These are phyloP conservation scores for Mariannaea elegans DNA, from an alignment of 2,329 filamentous ascomycete species.

Conservation along the genomic window DNA sequence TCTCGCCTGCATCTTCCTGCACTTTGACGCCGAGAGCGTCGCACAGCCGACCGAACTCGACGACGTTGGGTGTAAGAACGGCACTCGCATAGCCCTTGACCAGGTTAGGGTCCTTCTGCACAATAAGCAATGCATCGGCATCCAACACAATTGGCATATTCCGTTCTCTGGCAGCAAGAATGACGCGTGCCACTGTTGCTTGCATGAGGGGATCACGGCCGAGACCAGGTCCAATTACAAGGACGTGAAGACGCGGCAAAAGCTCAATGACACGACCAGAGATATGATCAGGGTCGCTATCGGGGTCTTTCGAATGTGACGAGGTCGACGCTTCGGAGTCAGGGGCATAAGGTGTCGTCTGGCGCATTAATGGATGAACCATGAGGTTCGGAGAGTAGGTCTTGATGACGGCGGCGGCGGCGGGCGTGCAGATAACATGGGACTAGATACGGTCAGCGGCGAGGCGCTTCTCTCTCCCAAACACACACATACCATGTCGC, in stretches of 20 bases:
- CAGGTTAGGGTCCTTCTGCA: conserved; percentile 78
- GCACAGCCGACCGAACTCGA: conserved; percentile 87
- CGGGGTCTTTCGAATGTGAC: conserved; percentile 44
- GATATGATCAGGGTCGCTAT: conserved; percentile 67
- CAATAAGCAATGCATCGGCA: conserved; percentile 85
- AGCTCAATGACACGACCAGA: conserved; percentile 77
- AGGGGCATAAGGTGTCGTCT: conserved; percentile 58
- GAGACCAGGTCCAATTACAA: conserved; percentile 92
- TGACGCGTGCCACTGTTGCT: conserved; percentile 80
- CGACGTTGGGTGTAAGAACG: conserved; percentile 93
- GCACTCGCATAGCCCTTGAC: conserved; percentile 84
- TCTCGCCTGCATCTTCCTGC: conserved; percentile 46
- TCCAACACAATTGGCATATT: conserved; percentile 87
- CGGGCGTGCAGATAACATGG: conserved; percentile 95
- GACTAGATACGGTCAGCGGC: conserved; percentile 60
- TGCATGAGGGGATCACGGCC: conserved; percentile 92
- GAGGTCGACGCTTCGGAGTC: conserved; percentile 53
- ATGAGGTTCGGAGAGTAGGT: conserved; percentile 98
- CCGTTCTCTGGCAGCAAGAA: conserved; percentile 77
- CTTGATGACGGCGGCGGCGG: conserved; percentile 89
- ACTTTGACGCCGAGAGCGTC: conserved; percentile 76
- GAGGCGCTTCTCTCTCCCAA: neutral
- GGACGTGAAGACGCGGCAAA: conserved; percentile 86
- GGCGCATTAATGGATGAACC: conserved; percentile 96
- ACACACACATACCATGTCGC: conserved; percentile 76